A percentile compares a stretch with the other conserved stretches of the same genome.
Evolutionary conservation across 2,329 filamentous ascomycete species (phyloP).

Genomic region (Arthroderma sp.): DNA sequence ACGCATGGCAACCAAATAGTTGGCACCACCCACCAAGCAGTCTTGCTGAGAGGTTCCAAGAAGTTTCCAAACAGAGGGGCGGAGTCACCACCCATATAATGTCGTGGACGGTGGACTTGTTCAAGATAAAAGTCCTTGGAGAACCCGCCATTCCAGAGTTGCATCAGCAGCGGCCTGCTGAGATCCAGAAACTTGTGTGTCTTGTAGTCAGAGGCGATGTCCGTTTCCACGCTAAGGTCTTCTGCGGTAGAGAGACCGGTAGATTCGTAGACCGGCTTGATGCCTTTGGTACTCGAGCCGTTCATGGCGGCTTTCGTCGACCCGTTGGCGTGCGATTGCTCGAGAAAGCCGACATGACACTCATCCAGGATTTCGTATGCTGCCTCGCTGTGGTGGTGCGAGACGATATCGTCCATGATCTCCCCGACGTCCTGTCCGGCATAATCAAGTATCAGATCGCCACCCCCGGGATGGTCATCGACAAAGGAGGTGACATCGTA

Average conservation of each 20-base stretch:
- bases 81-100: slow-evolving; percentile 87
- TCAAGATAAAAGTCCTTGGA: slow-evolving; percentile 93
- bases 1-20: slow-evolving; percentile 73
- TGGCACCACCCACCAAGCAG: slow-evolving; percentile 86
- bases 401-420: slow-evolving; percentile 70
- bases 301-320: slow-evolving; percentile 30
- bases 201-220: slow-evolving; percentile 63
- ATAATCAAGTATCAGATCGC: slow-evolving; percentile 77
- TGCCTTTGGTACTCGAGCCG: slow-evolving; percentile 32
- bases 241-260: slow-evolving; percentile 87
- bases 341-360: slow-evolving; percentile 67
- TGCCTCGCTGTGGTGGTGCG: slow-evolving; percentile 75
- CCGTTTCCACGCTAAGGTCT: slow-evolving; percentile 77
- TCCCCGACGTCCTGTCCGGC: slow-evolving; percentile 73
- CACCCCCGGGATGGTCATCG: slow-evolving; percentile 79
- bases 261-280: slow-evolving; percentile 33
- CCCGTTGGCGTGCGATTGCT: slow-evolving; percentile 13
- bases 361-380: slow-evolving; percentile 96
- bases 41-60: slow-evolving; percentile 91
- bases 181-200: slow-evolving; percentile 91
- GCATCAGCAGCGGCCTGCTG: slow-evolving; percentile 67
- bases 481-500: slow-evolving; percentile 92
- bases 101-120: slow-evolving; percentile 86
- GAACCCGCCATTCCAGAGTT: slow-evolving; percentile 82
- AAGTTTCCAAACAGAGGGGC: slow-evolving; percentile 96